Evolutionary conservation across 345 rosid genomes (phyloP).

Genomic region (Erodium maritimum): DNA sequence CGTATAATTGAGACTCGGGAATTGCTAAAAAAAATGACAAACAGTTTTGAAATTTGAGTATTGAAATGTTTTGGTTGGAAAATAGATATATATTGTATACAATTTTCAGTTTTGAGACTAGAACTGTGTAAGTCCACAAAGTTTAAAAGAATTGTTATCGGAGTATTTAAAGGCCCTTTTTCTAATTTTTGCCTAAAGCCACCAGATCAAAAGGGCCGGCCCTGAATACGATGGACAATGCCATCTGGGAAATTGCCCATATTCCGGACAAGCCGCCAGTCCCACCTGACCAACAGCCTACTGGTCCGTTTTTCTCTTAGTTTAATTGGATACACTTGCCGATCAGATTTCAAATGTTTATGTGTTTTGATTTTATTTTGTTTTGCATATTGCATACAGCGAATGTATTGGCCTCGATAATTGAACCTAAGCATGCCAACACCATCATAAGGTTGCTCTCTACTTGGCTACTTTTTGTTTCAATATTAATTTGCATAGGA

Average conservation of each 20-base stretch:
- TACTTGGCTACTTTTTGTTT: not conserved
- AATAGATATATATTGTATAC: too few species aligned
- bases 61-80: too few species aligned
- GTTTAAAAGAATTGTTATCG: too few species aligned
- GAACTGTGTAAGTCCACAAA: too few species aligned
- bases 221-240: not conserved
- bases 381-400: constrained; percentile 20
- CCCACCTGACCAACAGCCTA: constrained; percentile 46
- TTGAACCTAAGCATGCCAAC: constrained; percentile 61
- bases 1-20: too few species aligned
- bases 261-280: constrained; percentile 44
- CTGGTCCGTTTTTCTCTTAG: constrained; percentile 25
- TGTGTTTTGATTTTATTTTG: not conserved
- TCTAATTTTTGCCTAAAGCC: too few species aligned
- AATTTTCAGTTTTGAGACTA: too few species aligned
- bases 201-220: too few species aligned
- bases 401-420: constrained; percentile 45
- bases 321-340: not conserved
- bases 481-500: not conserved
- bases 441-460: constrained; percentile 41
- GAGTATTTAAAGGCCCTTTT: too few species aligned
- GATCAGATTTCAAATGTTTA: too few species aligned
- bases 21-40: too few species aligned
- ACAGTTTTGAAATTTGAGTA: too few species aligned
- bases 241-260: constrained; percentile 29